Conservation (phyloP, 495 filamentous ascomycete species). For the Hamigera avellanea region DNA sequence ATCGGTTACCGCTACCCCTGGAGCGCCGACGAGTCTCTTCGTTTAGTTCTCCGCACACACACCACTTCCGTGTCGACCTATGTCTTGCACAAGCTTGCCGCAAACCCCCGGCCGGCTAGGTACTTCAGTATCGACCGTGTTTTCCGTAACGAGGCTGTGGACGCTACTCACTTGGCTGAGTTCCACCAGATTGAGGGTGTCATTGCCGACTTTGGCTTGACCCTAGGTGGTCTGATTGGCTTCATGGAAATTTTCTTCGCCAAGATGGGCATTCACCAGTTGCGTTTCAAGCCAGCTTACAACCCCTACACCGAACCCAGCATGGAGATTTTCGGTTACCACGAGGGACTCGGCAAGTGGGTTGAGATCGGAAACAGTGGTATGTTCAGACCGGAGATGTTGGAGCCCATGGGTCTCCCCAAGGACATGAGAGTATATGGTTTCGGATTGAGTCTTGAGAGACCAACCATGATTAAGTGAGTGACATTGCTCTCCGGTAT, state of each 20-base stretch:
- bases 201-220: constrained; percentile 88
- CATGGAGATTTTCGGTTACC: constrained; percentile 94
- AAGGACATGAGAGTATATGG: constrained; percentile 82
- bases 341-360: constrained; percentile 80
- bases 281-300: constrained; percentile 96
- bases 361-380: constrained; percentile 97
- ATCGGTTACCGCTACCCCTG: constrained; percentile 94
- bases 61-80: constrained; percentile 84
- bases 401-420: constrained; percentile 81
- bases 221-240: constrained; percentile 83
- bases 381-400: constrained; percentile 97
- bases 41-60: constrained; percentile 88
- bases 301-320: constrained; percentile 97
- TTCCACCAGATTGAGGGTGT: constrained; percentile 99
- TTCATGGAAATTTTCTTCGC: constrained; percentile 96
- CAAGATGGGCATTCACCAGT: constrained; percentile 83
- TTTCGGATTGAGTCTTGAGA: constrained; percentile 80
- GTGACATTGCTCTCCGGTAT: constrained; percentile 6
- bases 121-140: constrained; percentile 98
- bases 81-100: constrained; percentile 81
- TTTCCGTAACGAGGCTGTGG: constrained; percentile 92
- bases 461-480: constrained; percentile 96
- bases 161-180: constrained; percentile 91
- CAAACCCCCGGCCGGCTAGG: constrained; percentile 66
- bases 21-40: constrained; percentile 75